phyloP scores from a whole-genome alignment of 225 moss, liverwort and hornwort species.

The Marchantia polymorpha region DNA sequence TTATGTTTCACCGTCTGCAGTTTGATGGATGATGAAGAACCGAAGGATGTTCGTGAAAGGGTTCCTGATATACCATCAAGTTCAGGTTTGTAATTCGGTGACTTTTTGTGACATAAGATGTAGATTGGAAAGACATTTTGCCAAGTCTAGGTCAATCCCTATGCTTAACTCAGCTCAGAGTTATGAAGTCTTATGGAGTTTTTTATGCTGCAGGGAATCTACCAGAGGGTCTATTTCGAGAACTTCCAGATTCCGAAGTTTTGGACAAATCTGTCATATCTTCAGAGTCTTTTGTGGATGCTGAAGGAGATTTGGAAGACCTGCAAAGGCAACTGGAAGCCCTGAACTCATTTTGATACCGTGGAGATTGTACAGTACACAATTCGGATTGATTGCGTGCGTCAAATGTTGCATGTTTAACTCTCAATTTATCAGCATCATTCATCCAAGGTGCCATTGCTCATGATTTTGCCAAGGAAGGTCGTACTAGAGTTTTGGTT shows the following conservation, averaged over 20 bases:
- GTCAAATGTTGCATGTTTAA: neutral
- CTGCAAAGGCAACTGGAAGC: constrained; percentile 89
- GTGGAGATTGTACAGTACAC: constrained; percentile 17
- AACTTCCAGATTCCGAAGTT: constrained; percentile 81
- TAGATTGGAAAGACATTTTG: neutral
- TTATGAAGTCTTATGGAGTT: neutral
- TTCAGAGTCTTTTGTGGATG: constrained; percentile 54
- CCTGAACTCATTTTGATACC: constrained; percentile 53
- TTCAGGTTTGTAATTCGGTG: constrained; percentile 38
- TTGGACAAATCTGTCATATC: constrained; percentile 56
- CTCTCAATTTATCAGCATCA: neutral
- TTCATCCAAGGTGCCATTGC: constrained; percentile 5
- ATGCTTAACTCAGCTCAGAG: neutral
- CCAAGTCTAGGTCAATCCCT: neutral
- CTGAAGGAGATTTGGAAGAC: constrained; percentile 87
- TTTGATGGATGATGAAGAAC: constrained; percentile 69
- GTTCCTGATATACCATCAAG: constrained; percentile 40
- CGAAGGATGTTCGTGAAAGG: constrained; percentile 47
- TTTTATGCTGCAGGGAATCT: constrained; percentile 43
- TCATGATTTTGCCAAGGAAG: neutral
- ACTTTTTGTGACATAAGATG: neutral
- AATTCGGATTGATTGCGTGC: neutral
- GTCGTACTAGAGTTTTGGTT: neutral
- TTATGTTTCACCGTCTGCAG: constrained; percentile 33
- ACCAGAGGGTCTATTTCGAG: constrained; percentile 75